A percentile compares a stretch with the other conserved stretches of the same genome.
Evolutionary conservation across 139 green algal species (phyloP).

Genomic region (Raphidocelis subcapitata): DNA sequence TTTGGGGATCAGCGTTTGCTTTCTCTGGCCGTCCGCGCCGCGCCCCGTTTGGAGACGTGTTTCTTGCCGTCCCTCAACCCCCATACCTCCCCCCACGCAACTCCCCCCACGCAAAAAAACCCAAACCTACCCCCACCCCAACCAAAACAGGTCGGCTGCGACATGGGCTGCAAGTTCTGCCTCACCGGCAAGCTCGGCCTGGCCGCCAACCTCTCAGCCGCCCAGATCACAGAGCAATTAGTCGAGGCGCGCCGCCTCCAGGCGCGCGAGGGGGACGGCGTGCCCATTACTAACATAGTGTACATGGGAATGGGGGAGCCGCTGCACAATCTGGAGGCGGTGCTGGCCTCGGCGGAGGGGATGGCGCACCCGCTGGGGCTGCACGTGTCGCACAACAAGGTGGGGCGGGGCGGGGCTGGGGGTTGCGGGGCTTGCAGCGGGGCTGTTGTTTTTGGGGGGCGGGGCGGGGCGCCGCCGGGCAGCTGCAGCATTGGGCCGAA

Average conservation of each 20-base stretch:
- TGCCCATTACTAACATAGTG: slow-evolving; percentile 78
- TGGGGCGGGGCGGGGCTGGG: slow-evolving; percentile 7
- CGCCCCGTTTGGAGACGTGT: too few relatives aligned
- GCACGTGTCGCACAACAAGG: slow-evolving; percentile 73
- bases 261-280: slow-evolving; percentile 20
- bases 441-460: background rate
- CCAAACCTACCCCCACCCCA: too few relatives aligned
- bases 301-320: slow-evolving; percentile 90
- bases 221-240: slow-evolving; percentile 83
- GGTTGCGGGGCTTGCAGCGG: background rate
- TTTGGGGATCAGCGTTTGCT: too few relatives aligned
- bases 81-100: too few relatives aligned
- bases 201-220: slow-evolving; percentile 63
- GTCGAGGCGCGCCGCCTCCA: slow-evolving; percentile 51
- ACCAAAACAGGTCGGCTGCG: slow-evolving; percentile 66
- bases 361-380: slow-evolving; percentile 69
- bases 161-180: slow-evolving; percentile 87
- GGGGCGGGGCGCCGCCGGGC: too few relatives aligned
- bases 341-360: slow-evolving; percentile 71
- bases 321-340: slow-evolving; percentile 70
- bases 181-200: slow-evolving; percentile 81
- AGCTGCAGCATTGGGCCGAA: too few relatives aligned
- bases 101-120: too few relatives aligned
- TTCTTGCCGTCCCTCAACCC: too few relatives aligned
- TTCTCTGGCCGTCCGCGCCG: too few relatives aligned